These are phyloP conservation scores for Schoenoplectus triqueter DNA, from an alignment of 202 grass and related monocot species.

Conservation along the genomic window DNA sequence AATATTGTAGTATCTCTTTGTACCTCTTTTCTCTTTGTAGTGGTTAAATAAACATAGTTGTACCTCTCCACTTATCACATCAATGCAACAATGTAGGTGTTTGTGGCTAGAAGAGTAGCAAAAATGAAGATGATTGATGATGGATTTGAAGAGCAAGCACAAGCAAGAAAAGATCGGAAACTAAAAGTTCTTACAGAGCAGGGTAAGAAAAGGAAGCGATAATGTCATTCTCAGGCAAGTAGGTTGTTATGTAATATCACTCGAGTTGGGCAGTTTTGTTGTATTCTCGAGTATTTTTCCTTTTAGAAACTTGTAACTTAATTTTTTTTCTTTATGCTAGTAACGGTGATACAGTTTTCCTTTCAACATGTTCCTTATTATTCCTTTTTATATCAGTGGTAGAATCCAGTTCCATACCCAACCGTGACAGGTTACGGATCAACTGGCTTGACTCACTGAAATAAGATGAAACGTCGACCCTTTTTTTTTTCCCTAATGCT, in stretches of 20 bases:
- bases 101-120: slow-evolving; percentile 65
- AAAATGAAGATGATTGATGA: slow-evolving; percentile 82
- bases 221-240: not conserved
- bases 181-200: slow-evolving; percentile 53
- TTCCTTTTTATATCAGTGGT: not conserved
- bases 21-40: not conserved
- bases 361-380: not conserved
- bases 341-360: too few species aligned
- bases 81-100: slow-evolving; percentile 51
- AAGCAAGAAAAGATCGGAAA: slow-evolving; percentile 69
- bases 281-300: not conserved
- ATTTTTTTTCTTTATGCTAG: not conserved
- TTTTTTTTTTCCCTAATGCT: too few species aligned
- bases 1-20: not conserved
- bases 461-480: too few species aligned
- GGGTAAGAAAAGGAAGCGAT: slow-evolving; percentile 49
- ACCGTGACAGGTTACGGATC: not conserved
- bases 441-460: not conserved
- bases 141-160: slow-evolving; percentile 72
- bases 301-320: not conserved
- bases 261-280: slow-evolving; percentile 11
- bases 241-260: too few species aligned
- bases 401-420: not conserved
- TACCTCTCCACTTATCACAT: slow-evolving; percentile 13
- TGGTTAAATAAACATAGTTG: not conserved